Evolutionary conservation across 2,329 filamentous ascomycete genomes (phyloP).

Genomic region (Huntiella decipiens): DNA sequence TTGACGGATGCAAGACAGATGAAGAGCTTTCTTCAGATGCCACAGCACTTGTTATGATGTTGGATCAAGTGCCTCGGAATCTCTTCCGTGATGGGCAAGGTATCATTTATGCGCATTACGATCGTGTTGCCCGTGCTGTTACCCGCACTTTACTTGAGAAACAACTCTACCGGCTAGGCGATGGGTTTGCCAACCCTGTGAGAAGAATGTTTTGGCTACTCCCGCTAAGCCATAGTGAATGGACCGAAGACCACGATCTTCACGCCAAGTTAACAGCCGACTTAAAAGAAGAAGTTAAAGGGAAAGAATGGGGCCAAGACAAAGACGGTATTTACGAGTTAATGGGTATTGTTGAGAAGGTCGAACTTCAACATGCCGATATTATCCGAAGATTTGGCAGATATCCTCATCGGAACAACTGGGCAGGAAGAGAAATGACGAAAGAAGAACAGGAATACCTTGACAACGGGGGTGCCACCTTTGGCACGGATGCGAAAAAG

Average conservation of each 20-base stretch:
- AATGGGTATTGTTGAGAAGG: slow-evolving; percentile 1
- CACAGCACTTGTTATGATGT: slow-evolving; percentile 28
- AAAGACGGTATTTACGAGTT: slow-evolving; percentile 13
- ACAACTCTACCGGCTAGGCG: slow-evolving; percentile 15
- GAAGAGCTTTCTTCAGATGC: too few relatives aligned
- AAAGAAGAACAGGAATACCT: slow-evolving; percentile 31
- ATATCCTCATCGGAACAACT: slow-evolving; percentile 38
- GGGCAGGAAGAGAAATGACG: slow-evolving; percentile 29
- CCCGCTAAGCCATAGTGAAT: slow-evolving; percentile 41
- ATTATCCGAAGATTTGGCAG: slow-evolving; percentile 35
- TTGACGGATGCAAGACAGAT: too few relatives aligned
- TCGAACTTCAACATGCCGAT: slow-evolving; percentile 26
- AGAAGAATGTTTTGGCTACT: slow-evolving; percentile 38
- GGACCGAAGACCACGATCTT: slow-evolving; percentile 24
- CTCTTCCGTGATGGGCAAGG: slow-evolving; percentile 32
- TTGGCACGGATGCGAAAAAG: slow-evolving; percentile 13
- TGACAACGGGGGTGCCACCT: slow-evolving; percentile 24
- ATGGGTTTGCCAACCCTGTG: slow-evolving; percentile 16
- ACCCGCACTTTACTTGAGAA: slow-evolving; percentile 13
- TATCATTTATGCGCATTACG: slow-evolving; percentile 34
- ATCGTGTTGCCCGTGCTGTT: slow-evolving; percentile 31
- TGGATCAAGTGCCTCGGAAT: slow-evolving; percentile 46
- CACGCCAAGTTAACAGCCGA: slow-evolving; percentile 17
- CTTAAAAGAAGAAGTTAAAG: slow-evolving; percentile 13
- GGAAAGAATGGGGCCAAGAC: neutral